These are phyloP conservation scores for Nitzschia sp. DNA, from an alignment of 108 stramenopile genomes.

Conservation along the genomic window DNA sequence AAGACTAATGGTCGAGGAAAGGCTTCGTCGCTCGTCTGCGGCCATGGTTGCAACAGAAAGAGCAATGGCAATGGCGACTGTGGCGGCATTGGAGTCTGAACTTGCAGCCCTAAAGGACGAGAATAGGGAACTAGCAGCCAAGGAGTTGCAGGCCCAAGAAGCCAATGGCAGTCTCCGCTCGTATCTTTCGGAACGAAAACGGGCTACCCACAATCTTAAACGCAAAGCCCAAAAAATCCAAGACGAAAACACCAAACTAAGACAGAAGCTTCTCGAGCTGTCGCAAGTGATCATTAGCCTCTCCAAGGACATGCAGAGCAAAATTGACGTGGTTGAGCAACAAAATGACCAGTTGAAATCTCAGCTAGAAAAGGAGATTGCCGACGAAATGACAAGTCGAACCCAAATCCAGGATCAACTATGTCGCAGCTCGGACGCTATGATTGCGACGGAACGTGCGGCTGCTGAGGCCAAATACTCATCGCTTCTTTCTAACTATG, in stretches of 20 bases:
- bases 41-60: slow-evolving; percentile 3
- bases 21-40: neutral
- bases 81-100: neutral
- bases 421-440: neutral
- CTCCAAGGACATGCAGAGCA: neutral
- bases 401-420: neutral
- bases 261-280: neutral
- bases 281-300: neutral
- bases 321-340: neutral
- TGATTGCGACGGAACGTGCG: neutral
- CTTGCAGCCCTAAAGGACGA: neutral
- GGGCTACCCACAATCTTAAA: neutral
- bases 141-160: too few species aligned
- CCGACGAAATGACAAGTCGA: neutral
- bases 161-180: too few species aligned
- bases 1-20: neutral
- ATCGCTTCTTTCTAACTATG: neutral
- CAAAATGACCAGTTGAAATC: neutral
- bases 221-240: neutral
- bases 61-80: neutral
- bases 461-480: neutral
- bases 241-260: neutral
- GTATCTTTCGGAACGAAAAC: neutral
- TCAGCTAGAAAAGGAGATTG: neutral
- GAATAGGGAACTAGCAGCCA: too few species aligned